Conservation (phyloP, 306 rosid species). For the Comarum palustre region DNA sequence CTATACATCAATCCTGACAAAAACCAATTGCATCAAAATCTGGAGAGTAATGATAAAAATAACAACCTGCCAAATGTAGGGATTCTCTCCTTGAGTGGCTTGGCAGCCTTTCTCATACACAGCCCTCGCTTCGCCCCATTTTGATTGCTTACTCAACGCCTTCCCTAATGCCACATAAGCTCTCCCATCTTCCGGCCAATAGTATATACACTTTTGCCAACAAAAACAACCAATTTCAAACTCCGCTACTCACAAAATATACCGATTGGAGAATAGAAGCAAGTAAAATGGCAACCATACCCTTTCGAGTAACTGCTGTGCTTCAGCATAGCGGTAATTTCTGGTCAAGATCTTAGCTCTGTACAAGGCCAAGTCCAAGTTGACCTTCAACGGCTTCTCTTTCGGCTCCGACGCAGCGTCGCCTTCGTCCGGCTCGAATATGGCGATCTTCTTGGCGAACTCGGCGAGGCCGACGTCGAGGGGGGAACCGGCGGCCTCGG, state of each 20-base stretch:
- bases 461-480: conserved; percentile 51
- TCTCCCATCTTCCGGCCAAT: conserved; percentile 95
- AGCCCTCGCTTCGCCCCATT: conserved; percentile 66
- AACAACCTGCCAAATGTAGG: conserved; percentile 99
- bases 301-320: conserved; percentile 59
- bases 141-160: conserved; percentile 63
- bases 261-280: not conserved
- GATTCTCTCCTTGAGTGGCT: conserved; percentile 91
- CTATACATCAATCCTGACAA: not conserved
- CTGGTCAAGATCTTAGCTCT: conserved; percentile 64
- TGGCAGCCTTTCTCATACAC: conserved; percentile 92
- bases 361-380: conserved; percentile 82
- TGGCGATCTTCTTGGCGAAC: conserved; percentile 77
- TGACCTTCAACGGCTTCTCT: conserved; percentile 63
- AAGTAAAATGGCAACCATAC: conserved; percentile 20
- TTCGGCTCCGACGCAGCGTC: conserved; percentile 30
- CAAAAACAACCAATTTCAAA: conserved; percentile 3
- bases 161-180: conserved; percentile 80
- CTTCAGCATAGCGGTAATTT: conserved; percentile 51
- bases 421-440: conserved; percentile 64
- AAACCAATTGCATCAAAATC: not conserved
- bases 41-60: no score
- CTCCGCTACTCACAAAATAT: conserved; percentile 22
- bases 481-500: conserved; percentile 3
- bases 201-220: conserved; percentile 51